Conservation (phyloP, 2,329 filamentous ascomycete species). For the Cordyceps farinosa region DNA sequence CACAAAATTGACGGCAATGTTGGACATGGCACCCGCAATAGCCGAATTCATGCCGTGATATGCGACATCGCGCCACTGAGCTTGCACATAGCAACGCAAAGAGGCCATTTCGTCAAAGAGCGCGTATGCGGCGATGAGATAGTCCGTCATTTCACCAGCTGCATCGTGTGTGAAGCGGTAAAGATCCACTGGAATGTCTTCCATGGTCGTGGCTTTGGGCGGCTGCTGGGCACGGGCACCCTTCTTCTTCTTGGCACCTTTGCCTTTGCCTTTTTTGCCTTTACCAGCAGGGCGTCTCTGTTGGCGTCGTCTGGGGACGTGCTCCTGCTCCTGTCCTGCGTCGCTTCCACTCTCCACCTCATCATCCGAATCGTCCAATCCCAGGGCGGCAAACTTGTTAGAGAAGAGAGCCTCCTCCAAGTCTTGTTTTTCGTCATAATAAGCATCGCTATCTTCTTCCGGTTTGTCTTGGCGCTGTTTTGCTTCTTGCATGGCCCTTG, state of each 20-base stretch:
- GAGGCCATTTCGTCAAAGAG: slow-evolving; percentile 35
- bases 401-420: slow-evolving; percentile 16
- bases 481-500: slow-evolving; percentile 16
- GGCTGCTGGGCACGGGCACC: slow-evolving; percentile 10
- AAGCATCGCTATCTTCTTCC: not conserved
- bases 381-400: slow-evolving; percentile 22
- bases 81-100: slow-evolving; percentile 39
- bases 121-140: slow-evolving; percentile 41
- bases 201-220: slow-evolving; percentile 24
- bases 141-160: slow-evolving; percentile 36
- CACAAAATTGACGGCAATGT: slow-evolving; percentile 40
- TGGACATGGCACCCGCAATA: slow-evolving; percentile 41
- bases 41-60: slow-evolving; percentile 43
- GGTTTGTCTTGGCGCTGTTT: not conserved
- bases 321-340: not conserved
- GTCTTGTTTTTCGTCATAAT: slow-evolving; percentile 25
- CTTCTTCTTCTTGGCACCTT: slow-evolving; percentile 22
- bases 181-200: slow-evolving; percentile 42
- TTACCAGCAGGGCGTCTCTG: not conserved
- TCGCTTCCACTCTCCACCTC: slow-evolving; percentile 17
- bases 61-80: slow-evolving; percentile 41
- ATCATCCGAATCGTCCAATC: slow-evolving; percentile 7
- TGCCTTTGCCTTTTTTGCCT: slow-evolving; percentile 11
- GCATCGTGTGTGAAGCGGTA: slow-evolving; percentile 41
- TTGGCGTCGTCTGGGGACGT: not conserved